Percentiles rank a stretch among this genome's conserved stretches.
Evolutionary conservation across 768 basidiomycete genomes (phyloP).

Genomic region (Leccinellum luteum): DNA sequence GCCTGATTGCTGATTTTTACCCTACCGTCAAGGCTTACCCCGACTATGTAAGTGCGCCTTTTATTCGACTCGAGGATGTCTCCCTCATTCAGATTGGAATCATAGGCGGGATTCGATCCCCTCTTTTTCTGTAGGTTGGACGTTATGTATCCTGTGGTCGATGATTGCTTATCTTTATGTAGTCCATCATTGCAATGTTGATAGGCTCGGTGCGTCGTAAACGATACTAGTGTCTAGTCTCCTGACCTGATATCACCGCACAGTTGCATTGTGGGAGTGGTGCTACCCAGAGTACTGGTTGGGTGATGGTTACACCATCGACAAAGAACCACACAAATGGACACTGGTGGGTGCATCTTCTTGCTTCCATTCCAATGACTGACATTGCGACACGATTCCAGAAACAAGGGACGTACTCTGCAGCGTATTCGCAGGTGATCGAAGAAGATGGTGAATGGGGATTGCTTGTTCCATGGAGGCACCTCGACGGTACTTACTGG

Average conservation of each 20-base stretch:
- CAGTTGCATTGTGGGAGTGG: conserved; percentile 33
- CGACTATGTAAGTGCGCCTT: conserved; percentile 21
- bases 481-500: no score
- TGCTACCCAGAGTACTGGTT: conserved; percentile 29
- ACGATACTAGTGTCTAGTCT: no score
- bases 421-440: conserved; percentile 16
- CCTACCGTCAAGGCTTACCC: no score
- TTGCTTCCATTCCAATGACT: not conserved
- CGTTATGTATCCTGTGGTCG: not conserved
- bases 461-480: no score
- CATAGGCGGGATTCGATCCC: conserved; percentile 24
- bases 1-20: not conserved
- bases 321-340: conserved; percentile 15
- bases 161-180: no score
- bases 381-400: not conserved
- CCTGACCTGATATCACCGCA: conserved; percentile 3
- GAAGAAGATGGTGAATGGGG: no score
- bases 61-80: not conserved
- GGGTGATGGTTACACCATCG: conserved; percentile 20
- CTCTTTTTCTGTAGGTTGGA: conserved; percentile 22
- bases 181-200: no score
- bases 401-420: conserved; percentile 22
- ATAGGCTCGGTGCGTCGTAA: no score
- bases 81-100: not conserved
- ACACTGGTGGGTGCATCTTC: conserved; percentile 16